phyloP scores from a whole-genome alignment of 2,329 filamentous ascomycete species.

The Alternaria panax region DNA sequence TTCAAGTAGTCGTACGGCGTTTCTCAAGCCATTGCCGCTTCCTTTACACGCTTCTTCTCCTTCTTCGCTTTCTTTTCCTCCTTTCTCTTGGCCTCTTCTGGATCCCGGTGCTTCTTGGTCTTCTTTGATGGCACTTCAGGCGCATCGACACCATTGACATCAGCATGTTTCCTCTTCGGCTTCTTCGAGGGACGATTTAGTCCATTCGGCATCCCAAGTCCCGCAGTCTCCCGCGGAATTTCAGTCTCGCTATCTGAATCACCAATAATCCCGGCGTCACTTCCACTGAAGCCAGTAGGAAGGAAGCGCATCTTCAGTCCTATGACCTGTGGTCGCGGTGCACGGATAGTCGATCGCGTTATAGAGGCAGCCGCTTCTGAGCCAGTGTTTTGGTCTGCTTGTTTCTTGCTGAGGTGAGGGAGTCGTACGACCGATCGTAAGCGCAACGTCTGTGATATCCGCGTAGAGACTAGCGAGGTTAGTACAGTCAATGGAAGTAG shows the following conservation, averaged over 20 bases:
- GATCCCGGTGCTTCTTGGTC: conserved; percentile 48
- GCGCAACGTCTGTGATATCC: conserved; percentile 67
- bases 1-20: background rate
- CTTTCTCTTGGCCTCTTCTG: conserved; percentile 46
- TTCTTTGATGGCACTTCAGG: conserved; percentile 48
- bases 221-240: conserved; percentile 39
- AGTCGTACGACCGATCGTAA: conserved; percentile 70
- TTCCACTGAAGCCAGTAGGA: conserved; percentile 66
- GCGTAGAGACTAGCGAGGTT: conserved; percentile 30
- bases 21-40: conserved; percentile 25
- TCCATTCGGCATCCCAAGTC: conserved; percentile 33
- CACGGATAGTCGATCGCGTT: conserved; percentile 59
- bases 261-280: conserved; percentile 53
- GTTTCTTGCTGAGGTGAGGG: conserved; percentile 51
- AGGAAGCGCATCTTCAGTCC: conserved; percentile 72
- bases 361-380: conserved; percentile 52
- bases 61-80: conserved; percentile 51
- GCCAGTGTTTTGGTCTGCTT: conserved; percentile 51
- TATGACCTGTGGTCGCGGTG: conserved; percentile 69
- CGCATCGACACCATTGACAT: conserved; percentile 37
- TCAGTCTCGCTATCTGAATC: conserved; percentile 54
- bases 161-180: conserved; percentile 53
- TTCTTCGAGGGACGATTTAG: conserved; percentile 32
- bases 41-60: conserved; percentile 46
- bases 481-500: conserved; percentile 5